Percentiles rank a stretch among this genome's conserved stretches.
phyloP scores from a whole-genome alignment of 2,329 filamentous ascomycete species.

The Fusarium sp. region DNA sequence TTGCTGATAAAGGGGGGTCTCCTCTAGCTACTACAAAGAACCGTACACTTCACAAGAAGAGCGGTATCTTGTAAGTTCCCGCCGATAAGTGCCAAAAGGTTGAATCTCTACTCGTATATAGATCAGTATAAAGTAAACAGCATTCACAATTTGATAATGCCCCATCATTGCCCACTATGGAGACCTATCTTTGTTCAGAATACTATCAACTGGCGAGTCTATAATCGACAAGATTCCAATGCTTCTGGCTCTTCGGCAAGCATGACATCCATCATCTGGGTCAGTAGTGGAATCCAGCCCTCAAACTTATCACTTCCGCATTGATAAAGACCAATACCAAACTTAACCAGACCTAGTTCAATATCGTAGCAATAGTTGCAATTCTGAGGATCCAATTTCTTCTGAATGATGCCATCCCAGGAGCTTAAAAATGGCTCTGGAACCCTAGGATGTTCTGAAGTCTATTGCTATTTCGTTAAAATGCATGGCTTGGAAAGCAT shows the following conservation, averaged over 20 bases:
- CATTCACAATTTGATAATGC: background rate
- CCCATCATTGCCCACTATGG: background rate
- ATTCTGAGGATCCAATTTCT: too few relatives aligned
- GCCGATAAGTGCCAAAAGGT: too few relatives aligned
- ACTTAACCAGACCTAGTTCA: background rate
- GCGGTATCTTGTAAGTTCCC: too few relatives aligned
- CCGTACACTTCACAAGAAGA: too few relatives aligned
- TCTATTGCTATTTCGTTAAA: background rate
- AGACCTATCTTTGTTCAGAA: too few relatives aligned
- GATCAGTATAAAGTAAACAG: too few relatives aligned
- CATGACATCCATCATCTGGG: background rate
- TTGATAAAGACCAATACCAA: background rate
- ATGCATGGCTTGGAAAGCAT: background rate
- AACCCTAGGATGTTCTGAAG: background rate
- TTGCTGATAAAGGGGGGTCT: too few relatives aligned
- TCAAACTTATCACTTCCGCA: background rate
- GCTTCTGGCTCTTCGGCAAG: background rate
- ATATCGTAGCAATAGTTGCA: too few relatives aligned
- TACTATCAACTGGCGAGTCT: too few relatives aligned
- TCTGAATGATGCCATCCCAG: background rate
- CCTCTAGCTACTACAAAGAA: too few relatives aligned
- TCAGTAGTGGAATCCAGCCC: background rate
- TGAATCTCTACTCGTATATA: rapidly evolving
- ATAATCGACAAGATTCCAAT: background rate
- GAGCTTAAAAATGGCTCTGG: background rate